Base-by-base conservation (phyloP, 805 yeast genomes). In the Saturnispora sanitii region DNA sequence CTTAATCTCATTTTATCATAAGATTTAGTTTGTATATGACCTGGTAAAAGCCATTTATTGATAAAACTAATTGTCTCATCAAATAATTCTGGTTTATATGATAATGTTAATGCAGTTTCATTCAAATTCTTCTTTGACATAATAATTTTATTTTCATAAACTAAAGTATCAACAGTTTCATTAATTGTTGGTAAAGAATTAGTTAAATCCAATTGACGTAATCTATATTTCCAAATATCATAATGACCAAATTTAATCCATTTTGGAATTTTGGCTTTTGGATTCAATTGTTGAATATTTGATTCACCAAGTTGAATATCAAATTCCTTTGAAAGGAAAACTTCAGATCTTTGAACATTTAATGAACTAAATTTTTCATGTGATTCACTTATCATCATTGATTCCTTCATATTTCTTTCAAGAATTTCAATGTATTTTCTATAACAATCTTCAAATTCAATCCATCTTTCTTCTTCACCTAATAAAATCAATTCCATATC, bases 401-500 rank as follows among this genome's bases (percentile, higher is more conserved):
- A 46, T 16, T 47, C 45, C 6, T 43, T 41, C 29, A 53, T 31
- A 25, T 45, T 45, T 6, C 41, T 36, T 9, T 35, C 45, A 3
- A 57, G 35, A 11, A 57, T 29, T 12, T 40, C 36, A 9, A 52
- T 13, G 35, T 47, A 58, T 31, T 60, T 46, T 21, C 43, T 43
- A 41, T 55, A 58, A 32, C 56, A 50, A 18, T 49, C 50, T 23
- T 54, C 55, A 43, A 58, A 58, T 32, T 58, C 63, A 36, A 47
- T 45, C 63, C 63, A 58, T 16, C 62, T 51, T 21, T 44, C 41
- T 40, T 58, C 63, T 35, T 52, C 55, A 12, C 60, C 62, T 18
- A 58, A 43, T 27, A 58, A 32, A 46, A 54, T 39, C 30, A 58
- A 40, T 39, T 58, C 63, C 16, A 43, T 40, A 26, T 50, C 45